Percentiles rank a stretch among this genome's conserved stretches.
These are phyloP conservation scores for Raphidocelis subcapitata DNA, from an alignment of 139 green algal genomes.

Conservation along the genomic window DNA sequence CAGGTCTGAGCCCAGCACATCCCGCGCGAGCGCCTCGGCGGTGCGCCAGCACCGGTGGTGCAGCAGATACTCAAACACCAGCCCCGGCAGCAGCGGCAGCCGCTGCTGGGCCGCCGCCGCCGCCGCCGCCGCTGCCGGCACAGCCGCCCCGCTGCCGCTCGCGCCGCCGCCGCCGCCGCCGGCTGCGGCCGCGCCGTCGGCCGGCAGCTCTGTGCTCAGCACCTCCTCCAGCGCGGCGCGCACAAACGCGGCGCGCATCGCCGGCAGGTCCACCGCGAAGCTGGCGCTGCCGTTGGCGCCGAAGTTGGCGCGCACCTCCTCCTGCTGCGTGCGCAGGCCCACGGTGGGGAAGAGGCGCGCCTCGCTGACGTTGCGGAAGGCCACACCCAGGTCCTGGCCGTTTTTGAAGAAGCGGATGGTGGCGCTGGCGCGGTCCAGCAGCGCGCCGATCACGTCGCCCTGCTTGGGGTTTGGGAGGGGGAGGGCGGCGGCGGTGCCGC, in stretches of 20 bases:
- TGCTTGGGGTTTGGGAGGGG: too few species aligned
- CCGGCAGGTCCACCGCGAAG: constrained; percentile 40
- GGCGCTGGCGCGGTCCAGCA: constrained; percentile 31
- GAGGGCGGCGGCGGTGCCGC: too few species aligned
- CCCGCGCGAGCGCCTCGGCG: constrained; percentile 46
- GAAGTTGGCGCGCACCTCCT: constrained; percentile 70
- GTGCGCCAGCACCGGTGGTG: constrained; percentile 65
- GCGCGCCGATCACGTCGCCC: constrained; percentile 41
- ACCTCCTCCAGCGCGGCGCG: constrained; percentile 1
- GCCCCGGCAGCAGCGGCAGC: constrained; percentile 46
- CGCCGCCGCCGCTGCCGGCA: not conserved
- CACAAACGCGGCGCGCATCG: constrained; percentile 13
- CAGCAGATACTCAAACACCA: constrained; percentile 69
- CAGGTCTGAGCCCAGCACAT: constrained; percentile 47
- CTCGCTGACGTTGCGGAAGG: constrained; percentile 66
- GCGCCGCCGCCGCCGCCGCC: too few species aligned
- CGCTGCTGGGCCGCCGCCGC: not conserved
- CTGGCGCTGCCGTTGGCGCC: constrained; percentile 28
- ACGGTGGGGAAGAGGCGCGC: constrained; percentile 69
- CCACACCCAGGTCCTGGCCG: constrained; percentile 61
- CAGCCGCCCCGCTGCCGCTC: not conserved
- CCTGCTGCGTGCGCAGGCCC: constrained; percentile 67
- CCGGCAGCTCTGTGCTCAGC: not conserved
- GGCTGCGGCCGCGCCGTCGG: constrained; percentile 4
- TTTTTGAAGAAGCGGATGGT: constrained; percentile 42